A percentile compares a stretch with the other conserved stretches of the same genome.
phyloP scores from a whole-genome alignment of 2,329 filamentous ascomycete genomes.

The Septoria linicola region DNA sequence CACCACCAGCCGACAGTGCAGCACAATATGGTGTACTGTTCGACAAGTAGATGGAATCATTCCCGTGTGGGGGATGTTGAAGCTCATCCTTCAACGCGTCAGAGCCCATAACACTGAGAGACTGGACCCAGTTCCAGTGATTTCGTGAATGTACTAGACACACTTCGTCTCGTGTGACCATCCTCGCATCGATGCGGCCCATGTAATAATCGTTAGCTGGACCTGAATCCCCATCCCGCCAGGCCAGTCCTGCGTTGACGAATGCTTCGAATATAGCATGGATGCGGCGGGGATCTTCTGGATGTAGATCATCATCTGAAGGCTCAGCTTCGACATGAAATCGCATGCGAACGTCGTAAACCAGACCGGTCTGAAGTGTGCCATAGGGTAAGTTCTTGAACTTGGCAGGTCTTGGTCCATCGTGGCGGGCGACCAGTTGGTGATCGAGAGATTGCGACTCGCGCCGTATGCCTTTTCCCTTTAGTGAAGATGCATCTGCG shows the following conservation, averaged over 20 bases:
- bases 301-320: constrained; percentile 69
- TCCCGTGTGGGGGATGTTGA: constrained; percentile 61
- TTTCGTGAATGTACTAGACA: constrained; percentile 72
- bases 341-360: constrained; percentile 92
- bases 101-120: constrained; percentile 46
- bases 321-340: constrained; percentile 75
- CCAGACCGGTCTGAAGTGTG: constrained; percentile 45
- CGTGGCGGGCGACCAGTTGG: constrained; percentile 26
- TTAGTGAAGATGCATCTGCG: constrained; percentile 19
- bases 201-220: constrained; percentile 56
- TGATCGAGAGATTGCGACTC: constrained; percentile 20
- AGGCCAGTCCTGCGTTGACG: constrained; percentile 69
- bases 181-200: constrained; percentile 70
- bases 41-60: constrained; percentile 47
- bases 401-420: constrained; percentile 35
- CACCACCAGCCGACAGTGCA: constrained; percentile 81
- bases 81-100: constrained; percentile 43
- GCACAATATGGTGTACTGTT: constrained; percentile 60
- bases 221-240: constrained; percentile 40
- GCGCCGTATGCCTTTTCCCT: constrained; percentile 27
- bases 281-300: constrained; percentile 89
- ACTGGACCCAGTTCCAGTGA: constrained; percentile 77
- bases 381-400: constrained; percentile 41
- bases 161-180: constrained; percentile 77
- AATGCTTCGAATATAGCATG: constrained; percentile 91